Evolutionary conservation across 805 yeast genomes (phyloP), one percentile per base, ranked within the genome.

Genomic region (Candida andamanensis): DNA sequence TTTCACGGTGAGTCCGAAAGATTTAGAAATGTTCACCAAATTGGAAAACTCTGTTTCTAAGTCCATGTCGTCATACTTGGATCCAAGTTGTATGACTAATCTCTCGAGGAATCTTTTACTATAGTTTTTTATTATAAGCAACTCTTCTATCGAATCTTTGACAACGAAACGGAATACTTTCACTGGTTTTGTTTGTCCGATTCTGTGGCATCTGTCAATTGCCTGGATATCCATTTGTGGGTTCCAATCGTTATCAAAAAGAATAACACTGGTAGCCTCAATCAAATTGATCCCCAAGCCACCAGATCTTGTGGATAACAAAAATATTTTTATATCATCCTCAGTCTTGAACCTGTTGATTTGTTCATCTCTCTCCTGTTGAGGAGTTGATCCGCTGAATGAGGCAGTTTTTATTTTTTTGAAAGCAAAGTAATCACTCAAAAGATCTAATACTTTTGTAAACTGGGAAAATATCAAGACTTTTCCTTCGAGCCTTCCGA

Each of bases 141-240:
- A 69, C 49, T 87, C 92, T 57, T 90, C 98, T 17, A 89, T 74
- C 1, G 96, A 85, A 44, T 83, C 77, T 23, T 75, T 72, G 7
- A 85, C 72, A 12, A 87, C 79, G 15, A 92, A 67, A 39, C 97
- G 69, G 51, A 80, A 85, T 1, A 90, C 74, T 15, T 85, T 67
- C 4, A 89, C 95, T 1, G 96, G 96, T 33, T 73, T 76, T 1
- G 63, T 69, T 54, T 90, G 98, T 0, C 97, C 97, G 33, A 92
- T 85, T 49, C 98, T 67, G 52, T 90, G 97, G 9, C 84, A 94
- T 33, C 98, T 69, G 47, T 89, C 97, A 77, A 90, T 90, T 0
- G 97, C 97, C 54, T 90, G 98, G 30, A 87, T 62, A 57, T 90
- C 97, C 40, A 86, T 94, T 50, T 90, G 97, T 0, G 97, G 98